Percentiles rank a stretch among this genome's conserved stretches.
Conservation (phyloP, 164 flowering plant genomes). For the Vitis riparia region DNA sequence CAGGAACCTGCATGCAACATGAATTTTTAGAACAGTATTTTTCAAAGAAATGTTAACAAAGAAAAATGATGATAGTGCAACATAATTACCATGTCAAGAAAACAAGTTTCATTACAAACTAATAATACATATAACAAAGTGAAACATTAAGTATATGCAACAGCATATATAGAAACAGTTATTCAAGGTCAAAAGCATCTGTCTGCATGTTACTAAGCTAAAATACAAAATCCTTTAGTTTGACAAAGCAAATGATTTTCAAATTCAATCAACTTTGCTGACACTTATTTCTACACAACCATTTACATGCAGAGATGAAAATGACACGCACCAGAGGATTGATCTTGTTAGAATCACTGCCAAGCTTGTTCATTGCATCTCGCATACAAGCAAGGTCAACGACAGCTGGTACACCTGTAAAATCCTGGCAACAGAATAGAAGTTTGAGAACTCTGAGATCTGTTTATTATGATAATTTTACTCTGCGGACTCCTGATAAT, state of each 20-base stretch:
- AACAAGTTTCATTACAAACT: not conserved
- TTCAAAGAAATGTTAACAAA: not conserved
- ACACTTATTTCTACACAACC: not conserved
- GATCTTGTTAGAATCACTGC: slow-evolving; percentile 84
- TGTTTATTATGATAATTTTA: not conserved
- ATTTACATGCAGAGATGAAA: not conserved
- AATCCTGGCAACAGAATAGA: slow-evolving; percentile 55
- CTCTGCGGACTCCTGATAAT: not conserved
- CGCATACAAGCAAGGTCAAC: slow-evolving; percentile 98
- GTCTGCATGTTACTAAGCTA: not conserved
- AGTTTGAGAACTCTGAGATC: not conserved
- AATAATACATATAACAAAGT: not conserved
- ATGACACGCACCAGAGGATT: slow-evolving; percentile 73
- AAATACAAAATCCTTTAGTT: not conserved
- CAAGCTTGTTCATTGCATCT: slow-evolving; percentile 97
- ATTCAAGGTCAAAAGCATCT: not conserved
- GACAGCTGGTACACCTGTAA: slow-evolving; percentile 97
- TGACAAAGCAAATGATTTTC: too few species aligned
- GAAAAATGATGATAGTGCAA: not conserved
- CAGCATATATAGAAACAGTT: not conserved
- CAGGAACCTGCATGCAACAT: slow-evolving; percentile 73
- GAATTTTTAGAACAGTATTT: not conserved
- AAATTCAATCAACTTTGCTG: too few species aligned
- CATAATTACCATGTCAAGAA: too few species aligned
- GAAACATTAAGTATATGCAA: not conserved